phyloP scores from a whole-genome alignment of 179 eudicot genomes.

The Patellifolia procumbens region DNA sequence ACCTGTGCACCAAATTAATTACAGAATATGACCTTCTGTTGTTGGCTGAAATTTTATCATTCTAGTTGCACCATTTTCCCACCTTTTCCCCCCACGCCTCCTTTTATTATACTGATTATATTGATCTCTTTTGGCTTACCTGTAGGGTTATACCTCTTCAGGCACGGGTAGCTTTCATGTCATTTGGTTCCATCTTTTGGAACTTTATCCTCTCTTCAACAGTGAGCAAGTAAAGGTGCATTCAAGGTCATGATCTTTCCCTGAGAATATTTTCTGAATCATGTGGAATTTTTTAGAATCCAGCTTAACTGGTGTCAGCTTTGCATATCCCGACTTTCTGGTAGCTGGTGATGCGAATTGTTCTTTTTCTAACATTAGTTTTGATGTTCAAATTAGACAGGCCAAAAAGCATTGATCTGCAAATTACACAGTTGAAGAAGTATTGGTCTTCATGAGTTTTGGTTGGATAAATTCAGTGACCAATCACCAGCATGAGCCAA shows the following conservation, averaged over 20 bases:
- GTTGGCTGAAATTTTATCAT: not conserved
- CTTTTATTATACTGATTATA: not conserved
- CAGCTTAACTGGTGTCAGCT: not conserved
- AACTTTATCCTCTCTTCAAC: constrained; percentile 86
- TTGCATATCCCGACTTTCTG: not conserved
- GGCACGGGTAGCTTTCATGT: constrained; percentile 95
- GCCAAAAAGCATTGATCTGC: not conserved
- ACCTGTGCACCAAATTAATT: not conserved
- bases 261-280: not conserved
- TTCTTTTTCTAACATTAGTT: too few relatives aligned
- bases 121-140: constrained; percentile 17
- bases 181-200: constrained; percentile 92
- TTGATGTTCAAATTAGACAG: too few relatives aligned
- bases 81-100: not conserved
- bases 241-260: constrained; percentile 15
- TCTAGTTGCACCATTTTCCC: not conserved
- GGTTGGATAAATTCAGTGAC: not conserved
- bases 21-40: not conserved
- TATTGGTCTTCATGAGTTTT: not conserved
- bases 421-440: not conserved
- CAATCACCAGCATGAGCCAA: not conserved
- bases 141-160: constrained; percentile 90
- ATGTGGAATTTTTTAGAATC: not conserved
- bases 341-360: not conserved
- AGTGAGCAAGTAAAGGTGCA: constrained; percentile 58